These are phyloP conservation scores for Rhytidiadelphus loreus DNA, from an alignment of 225 moss, liverwort and hornwort genomes.

Conservation along the genomic window DNA sequence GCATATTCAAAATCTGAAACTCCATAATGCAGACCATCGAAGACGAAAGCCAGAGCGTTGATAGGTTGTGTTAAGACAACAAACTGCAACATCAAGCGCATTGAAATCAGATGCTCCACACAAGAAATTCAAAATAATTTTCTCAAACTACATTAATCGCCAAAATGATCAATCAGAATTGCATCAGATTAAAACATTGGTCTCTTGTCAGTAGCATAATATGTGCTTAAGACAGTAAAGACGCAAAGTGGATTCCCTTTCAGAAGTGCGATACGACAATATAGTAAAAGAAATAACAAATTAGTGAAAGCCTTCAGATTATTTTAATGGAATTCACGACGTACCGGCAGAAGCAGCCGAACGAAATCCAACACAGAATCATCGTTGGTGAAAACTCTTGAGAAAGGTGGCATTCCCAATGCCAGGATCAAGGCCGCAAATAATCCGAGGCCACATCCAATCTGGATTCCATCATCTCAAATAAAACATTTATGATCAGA, in stretches of 20 bases:
- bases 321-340: not conserved
- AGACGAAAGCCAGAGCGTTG: constrained; percentile 40
- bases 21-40: constrained; percentile 48
- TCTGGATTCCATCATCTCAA: constrained; percentile 8
- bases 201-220: not conserved
- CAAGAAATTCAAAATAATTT: not conserved
- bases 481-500: not conserved
- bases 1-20: constrained; percentile 43
- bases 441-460: constrained; percentile 25
- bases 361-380: constrained; percentile 22
- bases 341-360: constrained; percentile 24
- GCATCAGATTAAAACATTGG: not conserved
- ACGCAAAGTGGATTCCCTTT: not conserved
- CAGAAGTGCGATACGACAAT: not conserved
- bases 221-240: not conserved
- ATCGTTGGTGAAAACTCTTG: constrained; percentile 35
- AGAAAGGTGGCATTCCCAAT: constrained; percentile 25
- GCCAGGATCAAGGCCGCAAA: constrained; percentile 16
- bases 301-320: not conserved
- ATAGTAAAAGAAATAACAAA: not conserved
- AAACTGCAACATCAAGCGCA: constrained; percentile 24
- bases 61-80: constrained; percentile 50
- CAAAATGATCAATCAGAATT: not conserved
- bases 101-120: not conserved
- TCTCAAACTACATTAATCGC: not conserved